Evolutionary conservation across 2,329 filamentous ascomycete genomes (phyloP).

Genomic region (Fusarium buxicola): DNA sequence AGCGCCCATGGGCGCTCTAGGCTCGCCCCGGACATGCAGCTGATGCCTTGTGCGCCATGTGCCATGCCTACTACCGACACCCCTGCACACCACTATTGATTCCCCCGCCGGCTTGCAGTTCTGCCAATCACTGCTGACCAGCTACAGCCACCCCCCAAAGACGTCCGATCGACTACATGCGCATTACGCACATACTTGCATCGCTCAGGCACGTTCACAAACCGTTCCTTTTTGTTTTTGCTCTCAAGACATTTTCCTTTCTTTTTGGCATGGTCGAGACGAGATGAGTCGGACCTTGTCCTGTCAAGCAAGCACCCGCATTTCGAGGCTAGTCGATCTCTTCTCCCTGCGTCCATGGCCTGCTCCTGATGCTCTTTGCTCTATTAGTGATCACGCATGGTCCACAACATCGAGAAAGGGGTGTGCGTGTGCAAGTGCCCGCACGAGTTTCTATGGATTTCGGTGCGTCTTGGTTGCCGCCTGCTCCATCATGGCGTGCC

Average conservation of each 20-base stretch:
- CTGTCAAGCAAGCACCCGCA: slow-evolving; percentile 5
- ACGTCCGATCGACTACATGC: slow-evolving; percentile 36
- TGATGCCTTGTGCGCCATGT: slow-evolving; percentile 41
- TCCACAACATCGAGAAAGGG: slow-evolving; percentile 21
- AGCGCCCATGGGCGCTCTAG: too few species aligned
- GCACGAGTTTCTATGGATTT: slow-evolving; percentile 14
- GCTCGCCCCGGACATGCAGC: slow-evolving; percentile 41
- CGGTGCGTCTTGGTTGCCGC: slow-evolving; percentile 30
- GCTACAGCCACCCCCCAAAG: slow-evolving; percentile 40
- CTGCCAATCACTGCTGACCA: slow-evolving; percentile 41
- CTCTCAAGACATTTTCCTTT: slow-evolving; percentile 13
- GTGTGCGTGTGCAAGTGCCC: slow-evolving; percentile 23
- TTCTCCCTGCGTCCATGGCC: slow-evolving; percentile 19
- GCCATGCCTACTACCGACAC: slow-evolving; percentile 43
- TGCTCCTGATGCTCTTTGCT: slow-evolving; percentile 4
- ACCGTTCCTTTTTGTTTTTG: slow-evolving; percentile 34
- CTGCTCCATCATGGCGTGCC: slow-evolving; percentile 18
- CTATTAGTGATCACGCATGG: slow-evolving; percentile 19
- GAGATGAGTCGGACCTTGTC: slow-evolving; percentile 16
- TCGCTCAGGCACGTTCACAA: slow-evolving; percentile 41
- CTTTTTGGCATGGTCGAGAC: slow-evolving; percentile 27
- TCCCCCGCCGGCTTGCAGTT: slow-evolving; percentile 7
- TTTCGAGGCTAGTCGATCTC: slow-evolving; percentile 19
- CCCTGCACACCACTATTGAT: slow-evolving; percentile 46
- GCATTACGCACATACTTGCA: slow-evolving; percentile 42